Evolutionary conservation across 228 moss, liverwort and hornwort species (phyloP), one percentile per base, ranked within the genome.

Genomic region (Sphagnum magellanicum): DNA sequence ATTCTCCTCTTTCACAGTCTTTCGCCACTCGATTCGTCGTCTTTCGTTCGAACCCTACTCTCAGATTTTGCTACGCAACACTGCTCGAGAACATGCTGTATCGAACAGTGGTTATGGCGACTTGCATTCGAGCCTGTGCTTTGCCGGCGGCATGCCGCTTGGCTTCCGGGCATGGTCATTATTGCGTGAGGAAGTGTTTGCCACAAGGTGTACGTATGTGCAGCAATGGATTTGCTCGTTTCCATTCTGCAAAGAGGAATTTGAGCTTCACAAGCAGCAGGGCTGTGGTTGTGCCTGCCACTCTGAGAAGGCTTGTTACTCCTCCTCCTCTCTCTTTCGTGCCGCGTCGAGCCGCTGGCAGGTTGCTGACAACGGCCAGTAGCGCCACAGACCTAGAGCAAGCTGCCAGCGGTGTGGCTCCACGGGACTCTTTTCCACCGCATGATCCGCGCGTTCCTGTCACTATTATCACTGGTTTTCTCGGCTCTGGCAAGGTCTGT

Each of bases 401-500:
- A 49, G 47, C 51, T 6, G 6, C 15, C 57, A 66, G 12, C 52
- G 67, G 0, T 66, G 64, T 17, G 55, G 49, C 48, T 10, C 14
- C 64, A 49, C 64, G 1, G 48, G 47, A 68, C 50, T 10, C 8
- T 8, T 59, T n/a, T 5, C 10, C 53, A 16, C 65, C 7, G 8
- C 66, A 11, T n/a, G 98, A 93, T 60, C 71, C 17, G 0, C 87
- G 98, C 5, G 14, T 98, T 47, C 89, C 98, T 53, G 93, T 98
- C 65, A 98, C 98, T 0, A 90, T 98, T 5, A 90, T 98, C n/a
- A 98, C 98, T 52, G 98, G 98, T 4, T 98, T 98, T 51, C 87
- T 98, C 63, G 98, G 98, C 6, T 73, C 98, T 52, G 98, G 98
- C 55, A 98, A 98, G 98, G 98, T 98, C 79, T n/a, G 65, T 5